Percentiles rank a stretch among this genome's conserved stretches.
Conservation (phyloP, 73 alveolate species). For the Tetrahymena elliotti region DNA sequence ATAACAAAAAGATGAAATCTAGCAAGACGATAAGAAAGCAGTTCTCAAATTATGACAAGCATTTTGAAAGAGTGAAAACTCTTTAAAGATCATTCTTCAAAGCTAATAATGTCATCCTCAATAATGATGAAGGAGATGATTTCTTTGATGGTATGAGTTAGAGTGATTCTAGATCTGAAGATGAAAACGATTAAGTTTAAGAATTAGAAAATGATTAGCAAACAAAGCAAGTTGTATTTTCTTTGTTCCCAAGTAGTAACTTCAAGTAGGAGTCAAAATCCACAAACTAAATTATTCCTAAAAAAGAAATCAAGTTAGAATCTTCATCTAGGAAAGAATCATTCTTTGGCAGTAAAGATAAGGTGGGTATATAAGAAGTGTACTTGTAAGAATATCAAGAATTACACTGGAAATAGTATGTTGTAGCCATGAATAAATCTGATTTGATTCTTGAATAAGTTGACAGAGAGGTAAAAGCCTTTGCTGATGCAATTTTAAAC, state of each 20-base stretch:
- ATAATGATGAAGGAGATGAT: neutral
- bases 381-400: neutral
- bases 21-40: neutral
- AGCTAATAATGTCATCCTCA: neutral
- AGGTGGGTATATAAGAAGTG: neutral
- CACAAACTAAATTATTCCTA: neutral
- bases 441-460: neutral
- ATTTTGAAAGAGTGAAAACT: neutral
- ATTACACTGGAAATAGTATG: conserved; percentile 11
- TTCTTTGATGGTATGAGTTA: neutral
- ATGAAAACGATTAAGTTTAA: neutral
- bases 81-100: neutral
- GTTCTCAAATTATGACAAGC: neutral
- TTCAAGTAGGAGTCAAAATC: neutral
- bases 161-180: neutral
- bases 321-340: neutral
- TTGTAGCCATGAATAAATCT: neutral
- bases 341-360: neutral
- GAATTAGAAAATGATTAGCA: neutral
- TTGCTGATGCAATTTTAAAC: conserved; percentile 20
- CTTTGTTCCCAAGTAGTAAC: neutral
- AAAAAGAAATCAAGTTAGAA: neutral
- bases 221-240: neutral
- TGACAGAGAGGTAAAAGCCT: conserved; percentile 1
- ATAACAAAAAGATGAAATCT: neutral